These are phyloP conservation scores for Chrysosporium keratinophilum DNA, from an alignment of 2,329 filamentous ascomycete genomes.

Conservation along the genomic window DNA sequence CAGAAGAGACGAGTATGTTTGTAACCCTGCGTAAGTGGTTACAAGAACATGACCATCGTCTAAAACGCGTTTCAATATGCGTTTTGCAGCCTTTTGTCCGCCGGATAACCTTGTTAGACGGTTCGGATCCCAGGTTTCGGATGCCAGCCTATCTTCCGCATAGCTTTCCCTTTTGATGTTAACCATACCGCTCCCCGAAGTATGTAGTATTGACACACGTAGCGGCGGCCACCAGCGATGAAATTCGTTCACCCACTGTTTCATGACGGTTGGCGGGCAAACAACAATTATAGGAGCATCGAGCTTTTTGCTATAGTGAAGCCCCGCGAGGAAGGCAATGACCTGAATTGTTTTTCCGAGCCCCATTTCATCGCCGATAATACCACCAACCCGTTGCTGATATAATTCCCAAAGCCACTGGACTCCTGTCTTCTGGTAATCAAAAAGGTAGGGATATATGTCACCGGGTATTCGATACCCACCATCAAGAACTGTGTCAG, in stretches of 20 bases:
- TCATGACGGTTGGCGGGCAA: constrained; percentile 85
- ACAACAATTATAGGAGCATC: constrained; percentile 81
- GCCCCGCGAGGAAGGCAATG: constrained; percentile 72
- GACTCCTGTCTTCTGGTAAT: constrained; percentile 94
- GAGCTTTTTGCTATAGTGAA: constrained; percentile 84
- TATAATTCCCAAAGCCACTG: constrained; percentile 94
- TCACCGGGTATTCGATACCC: constrained; percentile 78
- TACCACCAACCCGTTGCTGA: constrained; percentile 79
- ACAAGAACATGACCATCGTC: constrained; percentile 84
- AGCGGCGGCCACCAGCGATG: constrained; percentile 99
- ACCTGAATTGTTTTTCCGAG: constrained; percentile 86
- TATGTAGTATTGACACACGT: constrained; percentile 86
- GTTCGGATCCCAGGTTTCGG: constrained; percentile 42
- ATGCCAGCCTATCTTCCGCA: constrained; percentile 54
- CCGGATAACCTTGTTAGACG: constrained; percentile 33
- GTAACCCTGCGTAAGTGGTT: constrained; percentile 91
- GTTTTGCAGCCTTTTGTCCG: constrained; percentile 60
- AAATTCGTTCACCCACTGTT: constrained; percentile 97
- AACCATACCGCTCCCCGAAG: constrained; percentile 92
- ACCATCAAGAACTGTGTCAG: constrained; percentile 65
- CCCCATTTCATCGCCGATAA: constrained; percentile 96
- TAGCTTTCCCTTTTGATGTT: constrained; percentile 55
- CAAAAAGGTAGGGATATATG: constrained; percentile 82
- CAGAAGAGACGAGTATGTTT: constrained; percentile 75
- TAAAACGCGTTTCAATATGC: constrained; percentile 71